Base-by-base conservation (phyloP, 352 stramenopile species). In the Globisporangium irregulare region DNA sequence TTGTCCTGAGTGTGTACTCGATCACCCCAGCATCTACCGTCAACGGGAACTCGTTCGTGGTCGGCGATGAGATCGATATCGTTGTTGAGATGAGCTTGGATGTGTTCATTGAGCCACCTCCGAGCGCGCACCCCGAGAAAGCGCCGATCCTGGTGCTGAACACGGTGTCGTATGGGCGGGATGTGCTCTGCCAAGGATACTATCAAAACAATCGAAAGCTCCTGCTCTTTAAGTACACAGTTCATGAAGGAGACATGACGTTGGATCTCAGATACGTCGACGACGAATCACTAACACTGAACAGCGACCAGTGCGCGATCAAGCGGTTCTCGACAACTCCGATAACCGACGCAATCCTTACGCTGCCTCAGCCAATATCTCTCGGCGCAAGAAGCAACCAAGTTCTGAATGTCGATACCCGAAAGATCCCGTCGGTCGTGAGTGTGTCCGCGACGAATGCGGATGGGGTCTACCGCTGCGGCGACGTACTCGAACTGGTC, bases 251-350 rank as follows among this genome's bases (percentile, higher is more conserved):
- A 0, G 89, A 96, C 51, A 29, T 77, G 12, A 63, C 80, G 34
- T 32, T 64, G 8, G 72, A 93, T 24, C 69, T 96, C 51, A 84
- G 60, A 50, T 93, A 94, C 64, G 56, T 86, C 1, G 69, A 82
- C 48, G 67, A 73, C 8, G 74, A 77, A 15, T 75, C 89, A 4
- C 75, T 96, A 29, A 92, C 86, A 0, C 73, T 95, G 18, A 94
- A 93, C 75, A 93, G 82, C 54, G 82, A 75, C 0, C 88, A 94
- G 69, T 82, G 75, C 15, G 76, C 81, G 24, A 94, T 95, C 70
- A 90, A 90, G 60, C 69, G 88, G n/a, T 92, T 93, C 24, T 91
- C 88, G 0, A 94, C 88, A 9, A 94, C 78, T 0, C 86, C 88
- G 4, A 91, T 64, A 18, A 94, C 85, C 7, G 72, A 93, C 50